Base-by-base conservation (phyloP, 2,329 filamentous ascomycete species). In the Emericellopsis atlantica region DNA sequence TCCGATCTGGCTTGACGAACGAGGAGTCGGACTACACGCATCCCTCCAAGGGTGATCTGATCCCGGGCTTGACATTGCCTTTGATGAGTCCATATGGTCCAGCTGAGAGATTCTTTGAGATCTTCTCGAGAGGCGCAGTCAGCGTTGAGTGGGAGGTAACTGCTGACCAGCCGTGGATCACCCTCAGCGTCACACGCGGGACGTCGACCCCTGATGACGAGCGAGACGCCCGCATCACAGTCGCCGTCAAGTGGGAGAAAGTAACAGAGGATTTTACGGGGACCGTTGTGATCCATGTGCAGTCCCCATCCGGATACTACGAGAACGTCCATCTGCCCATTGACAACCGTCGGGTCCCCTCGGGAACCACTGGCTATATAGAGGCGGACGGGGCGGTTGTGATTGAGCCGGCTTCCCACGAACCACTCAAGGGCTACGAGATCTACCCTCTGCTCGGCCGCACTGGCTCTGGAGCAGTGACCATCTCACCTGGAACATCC, bases 31-130 rank as follows among this genome's bases (percentile, higher is more conserved):
- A 77, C 9, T 65, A 53, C 49, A 70, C 54, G 44, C 69, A 51
- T 60, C 70, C 51, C 40, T 66, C 43, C 45, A 54, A 44, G 36
- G 46, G 48, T 1, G 60, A 58, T 48, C 52, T 64, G 14, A 72
- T 84, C 6, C 77, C 79, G 0, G 79, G 81, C 21, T 62, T 82
- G 4, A 65, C 67, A 0, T 59, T 80, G 4, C 72, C 72, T 8
- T 61, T 70, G 0, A 63, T 83, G 43, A 76, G 75, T 45, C 72
- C 69, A 0, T 81, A 79, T 43, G 74, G 76, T 2, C 65, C 69
- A 0, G 50, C 55, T 1, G 66, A 61, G 0, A 67, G 77, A 32
- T 82, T 72, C 65, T 73, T 83, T 40, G 79, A 83, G 18, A 61
- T 84, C 23, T 84, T 75, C 49, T 70, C 68, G 6, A 69, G 76